phyloP scores from a whole-genome alignment of 1,284 basidiomycete species.

The Waitea zeae region DNA sequence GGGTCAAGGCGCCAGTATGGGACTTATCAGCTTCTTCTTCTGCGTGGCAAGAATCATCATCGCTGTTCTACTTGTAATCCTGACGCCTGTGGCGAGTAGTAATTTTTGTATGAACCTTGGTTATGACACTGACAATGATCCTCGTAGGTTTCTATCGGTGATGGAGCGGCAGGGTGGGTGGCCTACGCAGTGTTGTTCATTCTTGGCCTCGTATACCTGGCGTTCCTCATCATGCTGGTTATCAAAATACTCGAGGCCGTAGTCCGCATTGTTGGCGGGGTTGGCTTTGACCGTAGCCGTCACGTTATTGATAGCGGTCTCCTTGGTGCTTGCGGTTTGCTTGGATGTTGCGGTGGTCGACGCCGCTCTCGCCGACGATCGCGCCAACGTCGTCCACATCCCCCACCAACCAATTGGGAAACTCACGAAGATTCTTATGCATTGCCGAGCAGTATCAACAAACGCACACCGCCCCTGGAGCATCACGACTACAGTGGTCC shows the following conservation, averaged over 20 bases:
- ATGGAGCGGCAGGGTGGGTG: constrained; percentile 75
- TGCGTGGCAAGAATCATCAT: constrained; percentile 82
- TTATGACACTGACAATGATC: too few species aligned
- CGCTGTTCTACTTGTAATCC: constrained; percentile 76
- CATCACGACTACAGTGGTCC: constrained; percentile 30
- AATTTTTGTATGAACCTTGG: too few species aligned
- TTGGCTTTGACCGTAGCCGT: constrained; percentile 75
- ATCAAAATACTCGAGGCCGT: constrained; percentile 75
- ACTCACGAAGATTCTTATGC: too few species aligned
- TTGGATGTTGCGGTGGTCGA: constrained; percentile 52
- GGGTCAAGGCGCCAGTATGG: constrained; percentile 95
- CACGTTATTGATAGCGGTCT: constrained; percentile 73
- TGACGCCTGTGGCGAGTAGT: constrained; percentile 67
- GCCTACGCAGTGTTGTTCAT: constrained; percentile 85
- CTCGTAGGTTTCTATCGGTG: constrained; percentile 59
- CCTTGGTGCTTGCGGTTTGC: constrained; percentile 60
- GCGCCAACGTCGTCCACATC: constrained; percentile 4
- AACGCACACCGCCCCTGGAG: constrained; percentile 11
- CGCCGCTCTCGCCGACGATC: constrained; percentile 14
- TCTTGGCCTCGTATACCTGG: constrained; percentile 71
- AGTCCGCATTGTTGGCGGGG: constrained; percentile 61
- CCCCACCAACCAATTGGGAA: constrained; percentile 11
- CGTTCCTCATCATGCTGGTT: constrained; percentile 63
- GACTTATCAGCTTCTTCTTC: constrained; percentile 80
- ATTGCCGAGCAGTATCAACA: constrained; percentile 11